Base-by-base conservation (phyloP, 768 basidiomycete species). In the Boletus bicolor region DNA sequence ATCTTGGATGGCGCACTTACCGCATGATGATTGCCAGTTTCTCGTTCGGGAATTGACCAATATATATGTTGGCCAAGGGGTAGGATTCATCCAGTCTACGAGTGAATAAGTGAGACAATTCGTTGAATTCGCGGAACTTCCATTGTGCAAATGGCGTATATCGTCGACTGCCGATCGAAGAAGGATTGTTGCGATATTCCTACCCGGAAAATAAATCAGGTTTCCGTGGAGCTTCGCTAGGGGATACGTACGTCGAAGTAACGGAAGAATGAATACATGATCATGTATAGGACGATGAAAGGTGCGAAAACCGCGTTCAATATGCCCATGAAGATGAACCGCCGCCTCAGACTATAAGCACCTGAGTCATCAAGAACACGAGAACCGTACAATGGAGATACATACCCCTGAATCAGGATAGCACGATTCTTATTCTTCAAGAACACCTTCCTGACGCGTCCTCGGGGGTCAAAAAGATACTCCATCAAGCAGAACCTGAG, bases 81-180 rank as follows among this genome's bases (percentile, higher is more conserved):
- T 95, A 93, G 53, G 91, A 93, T 66, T 91, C 86, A 60, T 93
- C 86, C 45, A 98, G 76, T 49, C 97, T 79, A 45, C 92, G 79
- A 36, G 84, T 79, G 71, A 98, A 99, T 36, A 95, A 76, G 73
- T 99, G 97, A 0, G 93, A 90, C 9, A 99, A 77, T 66, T 99
- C 97, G 68, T 99, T 99, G 78, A 98, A 99, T 69, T 99, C 97
- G 53, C 97, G 82, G 68, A 98, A 98, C 68, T 98, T 98, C 97
- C 97, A 99, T 57, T 92, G 87, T 5, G 95, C 95, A 57, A 89
- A 95, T 0, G 87, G 89, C 0, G 97, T 99, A 66, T 98, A 99
- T 53, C 89, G 82, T 34, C 97, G 86, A 11, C 89, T 86, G 37
- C 94, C 90, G 47, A 98, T 93, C 1, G 93, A 87, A 0, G 97